Conservation (phyloP, 2,329 filamentous ascomycete species). For the Simplicillium aogashimaense region DNA sequence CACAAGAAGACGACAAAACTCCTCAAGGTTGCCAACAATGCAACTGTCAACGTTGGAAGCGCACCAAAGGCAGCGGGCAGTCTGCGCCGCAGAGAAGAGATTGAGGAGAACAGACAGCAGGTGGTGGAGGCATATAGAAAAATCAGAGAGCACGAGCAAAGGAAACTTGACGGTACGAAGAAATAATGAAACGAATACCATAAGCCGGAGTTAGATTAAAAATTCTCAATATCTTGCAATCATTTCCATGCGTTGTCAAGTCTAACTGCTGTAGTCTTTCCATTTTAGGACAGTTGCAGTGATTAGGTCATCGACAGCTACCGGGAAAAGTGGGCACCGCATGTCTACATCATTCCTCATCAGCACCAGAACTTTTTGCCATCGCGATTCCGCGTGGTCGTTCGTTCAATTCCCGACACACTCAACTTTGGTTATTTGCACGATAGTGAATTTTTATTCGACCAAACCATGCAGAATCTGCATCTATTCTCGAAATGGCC, state of each 20-base stretch:
- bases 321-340: too few species aligned
- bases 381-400: slow-evolving; percentile 1
- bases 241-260: slow-evolving; percentile 13
- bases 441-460: background rate
- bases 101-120: slow-evolving; percentile 23
- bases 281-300: slow-evolving; percentile 1
- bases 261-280: slow-evolving; percentile 6
- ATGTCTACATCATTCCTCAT: too few species aligned
- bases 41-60: slow-evolving; percentile 23
- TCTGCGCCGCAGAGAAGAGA: slow-evolving; percentile 26
- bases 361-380: slow-evolving; percentile 2
- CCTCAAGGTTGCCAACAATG: slow-evolving; percentile 20
- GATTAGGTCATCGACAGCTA: too few species aligned
- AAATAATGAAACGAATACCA: background rate
- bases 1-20: slow-evolving; percentile 32
- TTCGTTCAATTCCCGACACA: slow-evolving; percentile 6
- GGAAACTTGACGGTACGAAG: slow-evolving; percentile 14
- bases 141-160: slow-evolving; percentile 25
- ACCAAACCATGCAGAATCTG: background rate
- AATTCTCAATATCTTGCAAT: too few species aligned
- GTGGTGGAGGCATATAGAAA: slow-evolving; percentile 28
- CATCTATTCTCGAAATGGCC: slow-evolving; percentile 16
- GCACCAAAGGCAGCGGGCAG: slow-evolving; percentile 28
- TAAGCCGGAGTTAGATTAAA: too few species aligned
- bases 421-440: background rate